Percentiles rank a stretch among this genome's conserved stretches.
Evolutionary conservation across 2,329 filamentous ascomycete species (phyloP).

Genomic region (Triangularia verruculosa): DNA sequence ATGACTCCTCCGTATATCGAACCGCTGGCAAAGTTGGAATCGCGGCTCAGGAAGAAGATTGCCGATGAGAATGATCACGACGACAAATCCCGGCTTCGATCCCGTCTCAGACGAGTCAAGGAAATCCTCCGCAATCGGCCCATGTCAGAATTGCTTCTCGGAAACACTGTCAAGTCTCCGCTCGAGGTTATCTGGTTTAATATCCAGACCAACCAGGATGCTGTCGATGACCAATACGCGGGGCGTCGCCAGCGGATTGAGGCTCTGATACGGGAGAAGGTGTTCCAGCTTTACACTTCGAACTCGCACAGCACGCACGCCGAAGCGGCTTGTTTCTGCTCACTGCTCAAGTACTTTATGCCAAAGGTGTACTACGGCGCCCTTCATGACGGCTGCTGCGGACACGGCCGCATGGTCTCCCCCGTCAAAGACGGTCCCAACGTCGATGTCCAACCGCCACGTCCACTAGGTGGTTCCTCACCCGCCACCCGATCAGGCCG

Average conservation of each 20-base stretch:
- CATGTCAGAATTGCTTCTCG: background rate
- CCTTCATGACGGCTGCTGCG: constrained; percentile 17
- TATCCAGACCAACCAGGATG: constrained; percentile 8
- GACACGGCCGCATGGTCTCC: background rate
- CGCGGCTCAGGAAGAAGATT: background rate
- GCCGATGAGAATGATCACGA: background rate
- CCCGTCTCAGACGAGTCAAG: background rate
- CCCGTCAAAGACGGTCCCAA: background rate
- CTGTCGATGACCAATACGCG: background rate
- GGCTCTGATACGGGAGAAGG: background rate
- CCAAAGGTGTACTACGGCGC: constrained; percentile 16
- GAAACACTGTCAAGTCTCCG: background rate
- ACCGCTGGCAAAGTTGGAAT: background rate
- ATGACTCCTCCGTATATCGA: background rate
- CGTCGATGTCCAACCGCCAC: background rate
- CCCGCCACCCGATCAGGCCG: background rate
- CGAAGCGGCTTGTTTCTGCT: constrained; percentile 24
- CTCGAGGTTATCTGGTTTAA: constrained; percentile 6
- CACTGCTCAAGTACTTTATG: constrained; percentile 19
- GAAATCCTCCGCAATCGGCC: background rate
- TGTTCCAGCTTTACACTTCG: background rate
- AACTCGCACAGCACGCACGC: background rate
- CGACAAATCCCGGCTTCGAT: background rate
- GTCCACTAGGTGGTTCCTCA: background rate
- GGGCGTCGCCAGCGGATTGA: background rate